phyloP scores from a whole-genome alignment of 1,139 yeast genomes.

The Magnusiomyces clavatus region DNA sequence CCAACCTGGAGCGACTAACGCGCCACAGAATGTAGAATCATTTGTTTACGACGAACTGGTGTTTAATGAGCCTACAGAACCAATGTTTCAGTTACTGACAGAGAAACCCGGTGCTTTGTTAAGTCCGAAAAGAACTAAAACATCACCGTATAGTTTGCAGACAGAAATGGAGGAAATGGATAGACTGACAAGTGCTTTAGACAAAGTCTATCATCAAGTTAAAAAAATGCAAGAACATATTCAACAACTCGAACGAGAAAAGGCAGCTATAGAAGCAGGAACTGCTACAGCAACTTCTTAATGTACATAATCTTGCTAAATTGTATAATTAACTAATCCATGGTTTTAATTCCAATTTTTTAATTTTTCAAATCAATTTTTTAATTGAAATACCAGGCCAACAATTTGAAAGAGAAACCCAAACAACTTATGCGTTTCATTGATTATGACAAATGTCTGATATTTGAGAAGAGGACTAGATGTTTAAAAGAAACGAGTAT shows the following conservation, averaged over 20 bases:
- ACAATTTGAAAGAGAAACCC: no score
- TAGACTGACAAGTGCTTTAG: conserved; percentile 58
- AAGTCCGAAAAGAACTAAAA: conserved; percentile 48
- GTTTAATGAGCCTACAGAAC: conserved; percentile 93
- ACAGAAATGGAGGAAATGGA: conserved; percentile 75
- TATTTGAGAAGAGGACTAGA: no score
- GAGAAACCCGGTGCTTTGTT: conserved; percentile 65
- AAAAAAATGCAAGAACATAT: conserved; percentile 29
- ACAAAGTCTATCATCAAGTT: conserved; percentile 42
- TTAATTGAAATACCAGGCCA: no score
- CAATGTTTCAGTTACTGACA: conserved; percentile 71
- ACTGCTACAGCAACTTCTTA: no score
- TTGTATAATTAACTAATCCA: no score
- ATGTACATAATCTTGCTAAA: no score
- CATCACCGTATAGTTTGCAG: conserved; percentile 41
- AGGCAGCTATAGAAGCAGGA: conserved; percentile 6
- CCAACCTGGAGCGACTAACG: conserved; percentile 18
- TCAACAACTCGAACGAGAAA: conserved; percentile 26
- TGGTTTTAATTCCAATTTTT: no score
- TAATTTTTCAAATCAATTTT: no score
- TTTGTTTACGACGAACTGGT: conserved; percentile 84
- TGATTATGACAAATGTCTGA: no score
- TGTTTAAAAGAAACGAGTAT: no score
- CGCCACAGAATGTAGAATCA: conserved; percentile 45
- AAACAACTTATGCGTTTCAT: no score